Percentiles rank a stretch among this genome's conserved stretches.
Conservation (phyloP, 2,329 filamentous ascomycete genomes). For the Cladosporium sp. region DNA sequence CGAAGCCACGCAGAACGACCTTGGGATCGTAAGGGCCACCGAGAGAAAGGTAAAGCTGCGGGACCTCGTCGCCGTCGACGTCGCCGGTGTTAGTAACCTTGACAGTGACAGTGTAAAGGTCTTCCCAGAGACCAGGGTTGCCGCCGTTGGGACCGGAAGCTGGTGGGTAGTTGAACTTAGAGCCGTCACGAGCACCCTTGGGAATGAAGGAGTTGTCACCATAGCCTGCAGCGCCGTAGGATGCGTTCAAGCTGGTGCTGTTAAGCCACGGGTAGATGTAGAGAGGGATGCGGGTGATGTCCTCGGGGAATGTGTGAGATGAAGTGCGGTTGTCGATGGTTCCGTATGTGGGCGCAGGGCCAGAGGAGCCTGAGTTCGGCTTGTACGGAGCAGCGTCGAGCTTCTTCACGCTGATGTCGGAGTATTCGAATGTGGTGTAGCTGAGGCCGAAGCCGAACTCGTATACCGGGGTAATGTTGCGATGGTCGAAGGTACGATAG, state of each 20-base stretch:
- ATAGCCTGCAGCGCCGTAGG: conserved; percentile 56
- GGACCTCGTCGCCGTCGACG: conserved; percentile 61
- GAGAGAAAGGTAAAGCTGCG: conserved; percentile 72
- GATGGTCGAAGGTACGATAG: conserved; percentile 58
- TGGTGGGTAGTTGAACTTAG: conserved; percentile 53
- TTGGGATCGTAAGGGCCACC: conserved; percentile 67
- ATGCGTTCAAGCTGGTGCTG: conserved; percentile 52
- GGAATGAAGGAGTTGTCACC: conserved; percentile 61
- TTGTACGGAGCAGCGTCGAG: conserved; percentile 47
- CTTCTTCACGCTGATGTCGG: conserved; percentile 54
- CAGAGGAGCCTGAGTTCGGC: conserved; percentile 57
- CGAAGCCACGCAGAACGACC: conserved; percentile 71
- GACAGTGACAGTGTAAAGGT: conserved; percentile 63
- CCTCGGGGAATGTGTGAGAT: conserved; percentile 54
- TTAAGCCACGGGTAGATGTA: conserved; percentile 70
- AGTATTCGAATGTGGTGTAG: conserved; percentile 72
- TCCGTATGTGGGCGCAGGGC: conserved; percentile 59
- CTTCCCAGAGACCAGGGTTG: conserved; percentile 61
- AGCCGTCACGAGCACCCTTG: conserved; percentile 50
- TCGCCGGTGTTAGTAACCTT: conserved; percentile 66
- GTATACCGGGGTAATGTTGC: conserved; percentile 61
- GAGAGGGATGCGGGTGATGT: conserved; percentile 48
- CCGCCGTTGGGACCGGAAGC: conserved; percentile 62
- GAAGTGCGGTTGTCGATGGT: conserved; percentile 56
- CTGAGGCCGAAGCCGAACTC: conserved; percentile 75